These are phyloP conservation scores for Trichoderma guizhouense DNA, from an alignment of 2,329 filamentous ascomycete genomes.

Conservation along the genomic window DNA sequence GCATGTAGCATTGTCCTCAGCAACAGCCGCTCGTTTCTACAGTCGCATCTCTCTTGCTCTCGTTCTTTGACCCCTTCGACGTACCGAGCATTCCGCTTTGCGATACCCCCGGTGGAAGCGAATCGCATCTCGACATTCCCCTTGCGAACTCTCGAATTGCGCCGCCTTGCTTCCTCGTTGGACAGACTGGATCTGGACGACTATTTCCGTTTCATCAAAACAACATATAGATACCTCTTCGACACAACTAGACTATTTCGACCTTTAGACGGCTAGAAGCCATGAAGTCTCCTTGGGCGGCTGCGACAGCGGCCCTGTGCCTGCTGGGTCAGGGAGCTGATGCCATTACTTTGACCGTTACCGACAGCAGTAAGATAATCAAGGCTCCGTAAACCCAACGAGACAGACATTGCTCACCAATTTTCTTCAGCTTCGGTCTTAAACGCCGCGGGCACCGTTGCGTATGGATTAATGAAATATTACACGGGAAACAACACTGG, in stretches of 20 bases:
- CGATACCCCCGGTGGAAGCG: conserved; percentile 3
- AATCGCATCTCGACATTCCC: neutral
- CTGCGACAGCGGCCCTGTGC: conserved; percentile 9
- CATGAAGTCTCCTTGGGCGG: conserved; percentile 9
- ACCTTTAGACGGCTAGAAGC: neutral
- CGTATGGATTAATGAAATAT: conserved; percentile 46
- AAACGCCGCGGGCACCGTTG: conserved; percentile 45
- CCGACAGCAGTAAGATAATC: conserved; percentile 8
- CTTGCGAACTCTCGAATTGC: neutral
- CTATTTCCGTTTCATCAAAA: neutral
- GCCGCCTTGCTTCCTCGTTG: neutral
- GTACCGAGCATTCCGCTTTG: neutral
- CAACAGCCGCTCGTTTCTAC: conserved; percentile 8
- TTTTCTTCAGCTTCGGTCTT: conserved; percentile 48
- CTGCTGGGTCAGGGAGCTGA: conserved; percentile 15
- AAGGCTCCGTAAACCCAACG: neutral
- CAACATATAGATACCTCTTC: neutral
- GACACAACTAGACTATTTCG: neutral
- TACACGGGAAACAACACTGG: conserved; percentile 59
- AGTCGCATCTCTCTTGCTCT: neutral
- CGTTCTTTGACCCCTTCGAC: neutral
- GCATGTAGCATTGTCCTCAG: neutral
- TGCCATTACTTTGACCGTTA: neutral
- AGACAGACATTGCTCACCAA: neutral
- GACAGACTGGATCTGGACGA: conserved; percentile 17